Conservation (phyloP, 441 rosid species). For the Populus hybrid region DNA sequence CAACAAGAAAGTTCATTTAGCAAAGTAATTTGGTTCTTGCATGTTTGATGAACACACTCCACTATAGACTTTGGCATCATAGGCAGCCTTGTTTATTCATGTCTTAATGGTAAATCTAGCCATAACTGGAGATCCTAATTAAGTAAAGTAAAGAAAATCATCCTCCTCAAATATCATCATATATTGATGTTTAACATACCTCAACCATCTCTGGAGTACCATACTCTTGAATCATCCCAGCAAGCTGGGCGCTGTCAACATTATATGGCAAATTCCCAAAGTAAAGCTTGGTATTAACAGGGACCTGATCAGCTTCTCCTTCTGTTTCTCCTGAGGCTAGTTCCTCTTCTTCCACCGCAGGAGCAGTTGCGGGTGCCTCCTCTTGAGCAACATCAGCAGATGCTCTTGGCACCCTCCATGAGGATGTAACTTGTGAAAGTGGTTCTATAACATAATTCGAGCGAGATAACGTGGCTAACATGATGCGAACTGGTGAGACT, state of each 20-base stretch:
- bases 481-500: conserved; percentile 17
- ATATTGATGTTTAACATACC: conserved; percentile 27
- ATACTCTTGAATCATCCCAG: conserved; percentile 73
- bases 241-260: too few species aligned
- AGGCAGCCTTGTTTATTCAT: not conserved
- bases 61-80: not conserved
- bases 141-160: not conserved
- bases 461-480: conserved; percentile 13
- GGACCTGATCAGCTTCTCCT: not conserved
- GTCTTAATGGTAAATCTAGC: not conserved
- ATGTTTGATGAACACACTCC: not conserved
- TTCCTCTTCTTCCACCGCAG: conserved; percentile 20
- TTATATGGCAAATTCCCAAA: conserved; percentile 92
- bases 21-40: not conserved
- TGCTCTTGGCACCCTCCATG: conserved; percentile 37
- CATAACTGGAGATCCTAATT: not conserved
- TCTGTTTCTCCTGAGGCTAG: conserved; percentile 19
- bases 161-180: not conserved
- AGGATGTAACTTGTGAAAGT: conserved; percentile 10
- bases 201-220: conserved; percentile 81
- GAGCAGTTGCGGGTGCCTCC: conserved; percentile 36
- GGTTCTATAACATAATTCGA: conserved; percentile 21
- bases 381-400: conserved; percentile 53
- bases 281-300: conserved; percentile 72
- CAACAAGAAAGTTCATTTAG: not conserved